Base-by-base conservation (phyloP, 345 rosid genomes). In the Brassica incana region DNA sequence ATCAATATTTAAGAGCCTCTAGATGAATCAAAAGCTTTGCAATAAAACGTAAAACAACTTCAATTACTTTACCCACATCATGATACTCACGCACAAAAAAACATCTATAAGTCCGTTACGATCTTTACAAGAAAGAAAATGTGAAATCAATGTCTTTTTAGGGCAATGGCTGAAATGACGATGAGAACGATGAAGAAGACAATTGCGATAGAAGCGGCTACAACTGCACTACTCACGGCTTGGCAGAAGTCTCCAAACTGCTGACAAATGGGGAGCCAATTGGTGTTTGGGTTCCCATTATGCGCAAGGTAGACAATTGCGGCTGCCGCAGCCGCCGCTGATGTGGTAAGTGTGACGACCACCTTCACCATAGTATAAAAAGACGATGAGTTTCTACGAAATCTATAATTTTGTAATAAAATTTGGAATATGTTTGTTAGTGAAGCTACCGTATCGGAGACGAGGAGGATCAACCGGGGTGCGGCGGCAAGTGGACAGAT, bases 181-280 rank as follows among this genome's bases (percentile, higher is more conserved):
- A 92, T 73, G 77, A 94, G 81, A 30, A 80, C 0, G 77, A 90
- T 6, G 50, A 92, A 75, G 59, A 91, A 75, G 12, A 75, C 72
- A n/a, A 79, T 84, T 0, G 87, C 77, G 27, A 89, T 76, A 23
- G 90, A 87, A 8, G 91, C 79, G 3, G 92, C 89, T 65, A 94
- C 93, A 82, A 94, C 97, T 0, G 95, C 92, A 16, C 91, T 91
- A 36, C 93, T 91, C 1, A 73, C 83, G 30, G 67, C 75, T 71
- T 88, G 88, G 84, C 98, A 94, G 71, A 92, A 94, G 63, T 91
- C 91, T 16, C 91, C 97, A 5, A 88, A 94, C 52, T 94, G 97
- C 9, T 88, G 84, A 77, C 98, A 94, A 16, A 94, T 89, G 0
- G 86, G 89, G 0, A 91, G 85, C 98, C 97, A 94, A 58, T 94